Evolutionary conservation across 1,284 basidiomycete genomes (phyloP).

Genomic region (Cryptococcus sp.): DNA sequence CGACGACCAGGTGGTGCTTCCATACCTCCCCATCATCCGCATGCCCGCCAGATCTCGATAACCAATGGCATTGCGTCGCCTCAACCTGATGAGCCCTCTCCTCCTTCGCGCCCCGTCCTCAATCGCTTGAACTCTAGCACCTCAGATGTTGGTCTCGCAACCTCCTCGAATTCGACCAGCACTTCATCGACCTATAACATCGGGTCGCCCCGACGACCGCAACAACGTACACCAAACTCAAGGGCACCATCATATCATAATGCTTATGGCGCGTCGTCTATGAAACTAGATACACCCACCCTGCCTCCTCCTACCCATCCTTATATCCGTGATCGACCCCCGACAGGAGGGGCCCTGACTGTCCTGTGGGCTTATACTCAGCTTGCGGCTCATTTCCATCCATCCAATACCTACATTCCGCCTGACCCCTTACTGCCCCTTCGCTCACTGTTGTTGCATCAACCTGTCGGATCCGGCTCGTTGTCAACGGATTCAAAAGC

Average conservation of each 20-base stretch:
- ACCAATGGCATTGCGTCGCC: slow-evolving; percentile 23
- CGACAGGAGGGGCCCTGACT: slow-evolving; percentile 34
- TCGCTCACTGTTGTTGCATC: slow-evolving; percentile 47
- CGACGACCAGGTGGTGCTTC: slow-evolving; percentile 21
- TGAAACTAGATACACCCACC: slow-evolving; percentile 9
- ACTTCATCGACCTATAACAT: background rate
- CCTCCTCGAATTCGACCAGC: slow-evolving; percentile 2
- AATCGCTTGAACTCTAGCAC: slow-evolving; percentile 4
- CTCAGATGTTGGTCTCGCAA: background rate
- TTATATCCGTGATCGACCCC: slow-evolving; percentile 22
- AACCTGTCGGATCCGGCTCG: slow-evolving; percentile 51
- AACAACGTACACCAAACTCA: slow-evolving; percentile 9
- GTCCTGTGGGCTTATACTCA: slow-evolving; percentile 52
- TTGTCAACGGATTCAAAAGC: slow-evolving; percentile 14
- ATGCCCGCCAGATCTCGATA: slow-evolving; percentile 47
- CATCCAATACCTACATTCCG: slow-evolving; percentile 50
- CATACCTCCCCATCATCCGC: slow-evolving; percentile 45
- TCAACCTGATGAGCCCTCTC: slow-evolving; percentile 7
- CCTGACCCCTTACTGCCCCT: slow-evolving; percentile 54
- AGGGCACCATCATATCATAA: slow-evolving; percentile 42
- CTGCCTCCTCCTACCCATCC: slow-evolving; percentile 27
- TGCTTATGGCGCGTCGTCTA: slow-evolving; percentile 29
- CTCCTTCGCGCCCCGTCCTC: slow-evolving; percentile 4
- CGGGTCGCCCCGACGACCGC: slow-evolving; percentile 1
- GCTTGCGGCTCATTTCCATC: slow-evolving; percentile 48